Conservation (phyloP, 495 filamentous ascomycete species). For the Penicillium canescens region DNA sequence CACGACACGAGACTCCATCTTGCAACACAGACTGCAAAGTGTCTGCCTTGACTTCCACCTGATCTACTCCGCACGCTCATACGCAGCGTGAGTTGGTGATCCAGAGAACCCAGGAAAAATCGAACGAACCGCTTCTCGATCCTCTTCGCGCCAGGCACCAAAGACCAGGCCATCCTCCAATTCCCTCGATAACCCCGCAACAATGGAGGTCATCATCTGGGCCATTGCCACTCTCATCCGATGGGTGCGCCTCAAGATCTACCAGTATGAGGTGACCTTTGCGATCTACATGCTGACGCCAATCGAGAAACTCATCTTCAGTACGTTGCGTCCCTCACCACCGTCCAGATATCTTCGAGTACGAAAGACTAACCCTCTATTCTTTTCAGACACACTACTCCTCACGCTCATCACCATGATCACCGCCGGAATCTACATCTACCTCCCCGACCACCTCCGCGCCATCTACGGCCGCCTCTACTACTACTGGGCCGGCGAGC, state of each 20-base stretch:
- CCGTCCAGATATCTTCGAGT: background rate
- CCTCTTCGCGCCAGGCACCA: background rate
- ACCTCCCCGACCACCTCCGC: conserved; percentile 86
- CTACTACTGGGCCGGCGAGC: conserved; percentile 90
- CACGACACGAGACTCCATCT: background rate
- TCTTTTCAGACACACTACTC: conserved; percentile 73
- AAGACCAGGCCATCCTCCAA: background rate
- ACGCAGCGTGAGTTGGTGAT: background rate
- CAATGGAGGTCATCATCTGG: conserved; percentile 36
- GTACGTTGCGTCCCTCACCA: conserved; percentile 46
- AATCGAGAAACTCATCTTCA: conserved; percentile 83
- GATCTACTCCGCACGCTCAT: background rate
- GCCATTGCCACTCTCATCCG: conserved; percentile 50
- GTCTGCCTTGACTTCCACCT: background rate
- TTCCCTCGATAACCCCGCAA: conserved; percentile 1
- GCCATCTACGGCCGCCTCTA: conserved; percentile 78
- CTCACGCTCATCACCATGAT: conserved; percentile 85
- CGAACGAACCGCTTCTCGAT: background rate
- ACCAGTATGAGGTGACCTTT: conserved; percentile 86
- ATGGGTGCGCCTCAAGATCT: conserved; percentile 76
- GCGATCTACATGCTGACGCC: conserved; percentile 84
- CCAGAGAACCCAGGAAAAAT: background rate
- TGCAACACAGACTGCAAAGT: background rate
- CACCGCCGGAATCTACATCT: conserved; percentile 80
- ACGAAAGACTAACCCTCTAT: background rate